phyloP scores from a whole-genome alignment of 1,139 yeast genomes.

The Sugiyamaella novakii region DNA sequence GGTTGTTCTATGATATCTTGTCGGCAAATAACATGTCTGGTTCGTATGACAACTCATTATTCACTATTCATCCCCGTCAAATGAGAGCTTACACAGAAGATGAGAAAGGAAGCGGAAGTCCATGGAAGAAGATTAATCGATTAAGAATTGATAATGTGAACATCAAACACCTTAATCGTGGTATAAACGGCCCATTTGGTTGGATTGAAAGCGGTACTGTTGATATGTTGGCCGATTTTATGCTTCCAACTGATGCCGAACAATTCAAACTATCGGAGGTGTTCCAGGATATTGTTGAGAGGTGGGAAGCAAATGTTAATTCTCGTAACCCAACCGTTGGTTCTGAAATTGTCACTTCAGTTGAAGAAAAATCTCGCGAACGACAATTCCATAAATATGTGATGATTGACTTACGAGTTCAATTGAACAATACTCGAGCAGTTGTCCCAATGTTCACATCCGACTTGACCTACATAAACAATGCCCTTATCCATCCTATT shows the following conservation, averaged over 20 bases:
- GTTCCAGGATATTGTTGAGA: constrained; percentile 45
- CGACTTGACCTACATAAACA: constrained; percentile 83
- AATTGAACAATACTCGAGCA: constrained; percentile 83
- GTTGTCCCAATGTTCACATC: constrained; percentile 82
- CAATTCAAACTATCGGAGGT: constrained; percentile 45
- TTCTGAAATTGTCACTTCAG: constrained; percentile 33
- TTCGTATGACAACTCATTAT: constrained; percentile 86
- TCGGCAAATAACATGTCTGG: constrained; percentile 89
- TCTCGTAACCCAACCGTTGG: constrained; percentile 22
- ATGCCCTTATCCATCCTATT: constrained; percentile 89
- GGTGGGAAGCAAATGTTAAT: constrained; percentile 42
- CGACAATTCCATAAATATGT: constrained; percentile 54
- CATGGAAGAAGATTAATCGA: constrained; percentile 71
- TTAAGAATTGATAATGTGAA: constrained; percentile 81
- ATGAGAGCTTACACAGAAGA: constrained; percentile 37
- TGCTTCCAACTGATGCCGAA: constrained; percentile 66
- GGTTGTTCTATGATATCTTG: constrained; percentile 85
- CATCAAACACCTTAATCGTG: constrained; percentile 86
- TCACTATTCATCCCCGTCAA: constrained; percentile 84
- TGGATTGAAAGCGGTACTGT: constrained; percentile 94
- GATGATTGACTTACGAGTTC: constrained; percentile 74
- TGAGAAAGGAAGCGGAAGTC: constrained; percentile 23
- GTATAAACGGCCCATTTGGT: constrained; percentile 92
- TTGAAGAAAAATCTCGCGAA: constrained; percentile 37
- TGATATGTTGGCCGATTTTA: constrained; percentile 88